Conservation (phyloP, 2,329 filamentous ascomycete genomes). For the Cercospora citrullina region DNA sequence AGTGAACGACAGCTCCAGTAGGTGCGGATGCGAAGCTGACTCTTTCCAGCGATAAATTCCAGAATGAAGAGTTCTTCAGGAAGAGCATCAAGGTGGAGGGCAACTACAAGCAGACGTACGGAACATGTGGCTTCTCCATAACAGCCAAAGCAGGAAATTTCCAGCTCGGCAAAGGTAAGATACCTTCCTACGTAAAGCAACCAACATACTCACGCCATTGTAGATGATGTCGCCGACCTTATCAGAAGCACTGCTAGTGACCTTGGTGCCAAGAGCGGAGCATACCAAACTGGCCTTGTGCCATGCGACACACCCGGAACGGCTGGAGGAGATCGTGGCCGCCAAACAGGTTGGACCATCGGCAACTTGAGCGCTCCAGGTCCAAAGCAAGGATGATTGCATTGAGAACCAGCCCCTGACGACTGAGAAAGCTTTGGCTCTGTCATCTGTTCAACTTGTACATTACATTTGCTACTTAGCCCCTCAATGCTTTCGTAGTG, state of each 20-base stretch:
- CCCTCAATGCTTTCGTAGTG: too few species aligned
- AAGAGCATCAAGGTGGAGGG: constrained; percentile 1
- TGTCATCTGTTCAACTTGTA: too few species aligned
- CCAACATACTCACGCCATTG: neutral
- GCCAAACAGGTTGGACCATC: constrained; percentile 8
- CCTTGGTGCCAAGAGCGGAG: constrained; percentile 1
- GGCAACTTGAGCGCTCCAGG: constrained; percentile 10
- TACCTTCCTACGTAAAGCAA: neutral
- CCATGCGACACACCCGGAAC: constrained; percentile 10
- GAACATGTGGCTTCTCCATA: constrained; percentile 2
- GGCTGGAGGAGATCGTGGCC: constrained; percentile 4
- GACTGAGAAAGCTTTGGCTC: too few species aligned
- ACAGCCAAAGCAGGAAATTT: constrained; percentile 4
- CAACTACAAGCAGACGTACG: constrained; percentile 3
- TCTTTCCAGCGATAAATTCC: constrained; percentile 3
- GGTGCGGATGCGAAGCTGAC: neutral
- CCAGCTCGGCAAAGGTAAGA: constrained; percentile 1
- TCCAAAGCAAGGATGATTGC: constrained; percentile 4
- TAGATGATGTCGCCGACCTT: neutral
- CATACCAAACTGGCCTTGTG: constrained; percentile 10
- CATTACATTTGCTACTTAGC: too few species aligned
- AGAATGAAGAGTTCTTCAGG: neutral
- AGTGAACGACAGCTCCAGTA: neutral
- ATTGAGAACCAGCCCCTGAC: neutral
- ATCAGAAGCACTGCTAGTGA: neutral